Base-by-base conservation (phyloP, 768 basidiomycete species). In the Boletus insuetus region DNA sequence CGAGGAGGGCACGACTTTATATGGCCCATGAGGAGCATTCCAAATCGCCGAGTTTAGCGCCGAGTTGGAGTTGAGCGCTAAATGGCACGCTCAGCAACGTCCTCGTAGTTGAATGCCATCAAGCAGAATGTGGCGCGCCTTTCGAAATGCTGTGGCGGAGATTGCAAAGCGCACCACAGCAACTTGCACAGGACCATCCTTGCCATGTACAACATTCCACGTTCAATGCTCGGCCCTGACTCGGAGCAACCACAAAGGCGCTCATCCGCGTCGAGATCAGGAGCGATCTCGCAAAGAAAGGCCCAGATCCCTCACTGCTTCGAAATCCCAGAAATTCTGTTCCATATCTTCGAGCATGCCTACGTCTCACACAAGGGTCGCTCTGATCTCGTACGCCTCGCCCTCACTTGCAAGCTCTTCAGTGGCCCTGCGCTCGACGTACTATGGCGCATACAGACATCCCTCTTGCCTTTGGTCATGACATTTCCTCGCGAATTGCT, bases 391-490 rank as follows among this genome's bases (percentile, higher is more conserved):
- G 51, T 46, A 2, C 45, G 13, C 13, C 58, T 65, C 2, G 64
- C 64, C 2, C 55, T 35, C 2, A 58, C 61, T 2, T 65, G 64
- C 54, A 63, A 58, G 37, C 22, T 44, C 0, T 58, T 66, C 61
- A 60, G 39, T 29, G 52, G 41, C 3, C 55, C 58, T 9, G 64
- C 64, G 5, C 64, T 66, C 16, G 62, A 60, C n/a, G 50, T 66
- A 4, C 56, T 65, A 3, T 67, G 64, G 65, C 54, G 59, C 22
- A 45, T 58, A 0, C 64, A 65, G 53, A 54, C 52, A 1, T 67
- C 62, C 19, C 19, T 65, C 2, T 10, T 66, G 1, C 64, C 65
- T 1, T 29, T 65, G 40, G 4, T 63, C 0, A 49, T 48, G 54
- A 55, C 49, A 9, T 64, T 65, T 44, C 64, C 64, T 9, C 58